These are phyloP conservation scores for Yamagishiella unicocca DNA, from an alignment of 139 green algal genomes.

Conservation along the genomic window DNA sequence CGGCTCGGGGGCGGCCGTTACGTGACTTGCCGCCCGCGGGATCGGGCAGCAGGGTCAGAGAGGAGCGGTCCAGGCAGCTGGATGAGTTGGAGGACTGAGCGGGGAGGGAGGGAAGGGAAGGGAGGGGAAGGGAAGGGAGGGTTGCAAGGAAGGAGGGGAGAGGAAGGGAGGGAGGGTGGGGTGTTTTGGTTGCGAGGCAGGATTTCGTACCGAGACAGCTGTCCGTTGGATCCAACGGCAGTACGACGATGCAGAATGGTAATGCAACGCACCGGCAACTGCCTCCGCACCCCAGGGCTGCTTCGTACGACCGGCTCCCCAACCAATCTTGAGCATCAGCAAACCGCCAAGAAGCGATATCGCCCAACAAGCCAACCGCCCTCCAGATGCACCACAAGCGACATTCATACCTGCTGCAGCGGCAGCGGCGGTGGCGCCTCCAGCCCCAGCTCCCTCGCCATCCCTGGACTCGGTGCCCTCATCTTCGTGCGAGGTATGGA, in stretches of 20 bases:
- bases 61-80: background rate
- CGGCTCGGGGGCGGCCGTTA: slow-evolving; percentile 24
- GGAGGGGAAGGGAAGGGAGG: background rate
- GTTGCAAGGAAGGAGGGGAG: background rate
- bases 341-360: too few relatives aligned
- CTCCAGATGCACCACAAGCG: too few relatives aligned
- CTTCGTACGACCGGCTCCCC: too few relatives aligned
- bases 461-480: background rate
- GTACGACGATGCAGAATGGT: too few relatives aligned
- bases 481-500: slow-evolving; percentile 16
- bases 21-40: slow-evolving; percentile 11
- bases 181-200: too few relatives aligned
- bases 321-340: too few relatives aligned
- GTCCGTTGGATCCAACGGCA: too few relatives aligned
- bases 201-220: too few relatives aligned
- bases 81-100: too few relatives aligned
- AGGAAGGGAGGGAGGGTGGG: background rate
- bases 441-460: slow-evolving; percentile 43
- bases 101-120: background rate
- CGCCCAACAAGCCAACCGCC: too few relatives aligned
- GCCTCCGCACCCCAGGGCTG: too few relatives aligned
- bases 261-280: too few relatives aligned
- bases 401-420: background rate
- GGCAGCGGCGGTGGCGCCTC: slow-evolving; percentile 7
- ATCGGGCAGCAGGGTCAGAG: background rate